phyloP scores from a whole-genome alignment of 805 yeast genomes.

The Candida glaebosa region DNA sequence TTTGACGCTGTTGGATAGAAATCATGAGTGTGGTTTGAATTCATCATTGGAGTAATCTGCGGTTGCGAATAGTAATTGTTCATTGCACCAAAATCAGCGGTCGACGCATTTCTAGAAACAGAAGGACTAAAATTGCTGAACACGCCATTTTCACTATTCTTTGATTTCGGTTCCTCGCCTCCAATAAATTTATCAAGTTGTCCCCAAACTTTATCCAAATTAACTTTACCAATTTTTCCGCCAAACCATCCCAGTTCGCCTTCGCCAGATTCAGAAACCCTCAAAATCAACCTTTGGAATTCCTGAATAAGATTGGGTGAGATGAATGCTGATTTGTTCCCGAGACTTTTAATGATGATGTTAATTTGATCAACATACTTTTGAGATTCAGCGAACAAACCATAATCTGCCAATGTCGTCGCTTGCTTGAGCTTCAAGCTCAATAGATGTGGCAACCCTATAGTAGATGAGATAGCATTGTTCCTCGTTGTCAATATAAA shows the following conservation, averaged over 20 bases:
- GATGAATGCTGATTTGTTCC: conserved; percentile 27
- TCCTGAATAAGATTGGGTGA: conserved; percentile 21
- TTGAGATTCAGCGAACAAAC: conserved; percentile 55
- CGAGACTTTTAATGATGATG: conserved; percentile 24
- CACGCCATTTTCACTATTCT: conserved; percentile 47
- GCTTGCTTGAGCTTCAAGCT: conserved; percentile 68
- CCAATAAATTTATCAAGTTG: conserved; percentile 88
- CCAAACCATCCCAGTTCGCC: conserved; percentile 73
- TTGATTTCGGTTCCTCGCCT: conserved; percentile 54
- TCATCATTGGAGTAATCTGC: conserved; percentile 3
- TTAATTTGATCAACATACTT: conserved; percentile 56
- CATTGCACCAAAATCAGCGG: conserved; percentile 29
- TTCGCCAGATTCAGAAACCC: conserved; percentile 42
- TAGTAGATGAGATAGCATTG: conserved; percentile 27
- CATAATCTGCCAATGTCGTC: conserved; percentile 63
- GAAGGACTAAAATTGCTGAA: conserved; percentile 71
- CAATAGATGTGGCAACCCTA: conserved; percentile 52
- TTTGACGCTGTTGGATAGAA: not conserved
- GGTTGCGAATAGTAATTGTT: conserved; percentile 8
- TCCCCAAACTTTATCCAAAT: conserved; percentile 83
- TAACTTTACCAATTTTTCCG: conserved; percentile 49
- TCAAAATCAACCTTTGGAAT: conserved; percentile 38
- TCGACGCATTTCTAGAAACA: conserved; percentile 53
- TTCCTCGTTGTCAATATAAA: conserved; percentile 33
- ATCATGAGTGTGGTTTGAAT: conserved; percentile 2